Percentiles rank a stretch among this genome's conserved stretches.
phyloP scores from a whole-genome alignment of 2,329 filamentous ascomycete species.

The Trichoderma lentiforme region DNA sequence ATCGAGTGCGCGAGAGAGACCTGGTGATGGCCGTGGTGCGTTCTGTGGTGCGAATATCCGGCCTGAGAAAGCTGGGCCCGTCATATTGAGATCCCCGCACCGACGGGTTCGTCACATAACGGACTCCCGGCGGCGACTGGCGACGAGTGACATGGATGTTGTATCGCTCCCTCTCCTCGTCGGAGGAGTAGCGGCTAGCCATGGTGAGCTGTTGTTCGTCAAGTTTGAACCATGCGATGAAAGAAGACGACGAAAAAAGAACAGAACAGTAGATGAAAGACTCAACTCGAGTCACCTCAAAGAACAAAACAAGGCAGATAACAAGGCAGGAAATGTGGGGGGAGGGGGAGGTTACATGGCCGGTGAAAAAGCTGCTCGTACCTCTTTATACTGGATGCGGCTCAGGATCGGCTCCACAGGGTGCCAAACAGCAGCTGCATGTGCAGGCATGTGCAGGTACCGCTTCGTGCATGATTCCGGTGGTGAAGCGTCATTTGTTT shows the following conservation, averaged over 20 bases:
- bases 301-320: not conserved
- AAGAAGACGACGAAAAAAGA: not conserved
- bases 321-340: not conserved
- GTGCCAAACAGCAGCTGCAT: slow-evolving; percentile 8
- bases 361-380: not conserved
- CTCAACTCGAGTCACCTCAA: not conserved
- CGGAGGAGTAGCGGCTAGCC: slow-evolving; percentile 47
- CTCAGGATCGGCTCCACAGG: slow-evolving; percentile 5
- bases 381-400: slow-evolving; percentile 9
- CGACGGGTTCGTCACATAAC: slow-evolving; percentile 45
- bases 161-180: slow-evolving; percentile 46
- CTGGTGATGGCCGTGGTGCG: slow-evolving; percentile 45
- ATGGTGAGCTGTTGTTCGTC: slow-evolving; percentile 21
- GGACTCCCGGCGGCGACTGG: slow-evolving; percentile 40
- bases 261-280: not conserved
- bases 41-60: slow-evolving; percentile 44
- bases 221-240: not conserved
- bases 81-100: slow-evolving; percentile 41
- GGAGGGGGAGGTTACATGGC: not conserved
- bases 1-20: slow-evolving; percentile 39
- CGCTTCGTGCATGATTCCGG: not conserved
- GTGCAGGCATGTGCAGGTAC: slow-evolving; percentile 9
- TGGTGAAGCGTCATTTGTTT: not conserved
- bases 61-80: slow-evolving; percentile 41
- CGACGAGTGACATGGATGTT: slow-evolving; percentile 48